These are phyloP conservation scores for Diplocarpon rosae DNA, from an alignment of 2,329 filamentous ascomycete genomes.

Conservation along the genomic window DNA sequence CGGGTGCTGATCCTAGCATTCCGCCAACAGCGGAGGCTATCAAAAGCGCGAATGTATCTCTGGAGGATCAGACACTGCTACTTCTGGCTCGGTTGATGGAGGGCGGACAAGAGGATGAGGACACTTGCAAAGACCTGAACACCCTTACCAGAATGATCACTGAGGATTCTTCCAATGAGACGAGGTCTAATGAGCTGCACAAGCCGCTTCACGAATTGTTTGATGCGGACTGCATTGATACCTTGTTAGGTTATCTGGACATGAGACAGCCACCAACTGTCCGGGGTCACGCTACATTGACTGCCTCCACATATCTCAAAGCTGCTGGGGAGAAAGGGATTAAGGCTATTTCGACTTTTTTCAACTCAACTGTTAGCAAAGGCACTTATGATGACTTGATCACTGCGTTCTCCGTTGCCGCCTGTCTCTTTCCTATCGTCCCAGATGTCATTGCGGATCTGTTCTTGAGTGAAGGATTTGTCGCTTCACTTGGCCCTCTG, in stretches of 20 bases:
- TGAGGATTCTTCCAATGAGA: slow-evolving; percentile 31
- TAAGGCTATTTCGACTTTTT: slow-evolving; percentile 60
- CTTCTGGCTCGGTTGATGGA: slow-evolving; percentile 85
- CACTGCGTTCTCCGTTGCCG: slow-evolving; percentile 84
- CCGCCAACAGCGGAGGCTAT: slow-evolving; percentile 8
- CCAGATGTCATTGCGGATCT: slow-evolving; percentile 64
- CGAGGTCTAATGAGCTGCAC: slow-evolving; percentile 22
- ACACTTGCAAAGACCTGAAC: slow-evolving; percentile 50
- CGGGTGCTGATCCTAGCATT: slow-evolving; percentile 16
- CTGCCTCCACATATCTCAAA: slow-evolving; percentile 74
- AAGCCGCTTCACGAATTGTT: slow-evolving; percentile 41
- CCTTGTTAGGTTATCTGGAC: slow-evolving; percentile 77
- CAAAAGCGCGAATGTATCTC: slow-evolving; percentile 16
- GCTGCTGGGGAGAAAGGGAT: slow-evolving; percentile 61
- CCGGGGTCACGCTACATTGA: slow-evolving; percentile 70
- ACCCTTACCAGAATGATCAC: slow-evolving; percentile 48
- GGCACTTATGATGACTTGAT: slow-evolving; percentile 82
- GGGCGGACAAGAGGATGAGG: slow-evolving; percentile 71
- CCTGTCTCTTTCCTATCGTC: slow-evolving; percentile 76
- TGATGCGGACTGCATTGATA: slow-evolving; percentile 68
- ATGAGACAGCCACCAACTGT: slow-evolving; percentile 65
- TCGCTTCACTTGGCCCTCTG: slow-evolving; percentile 63
- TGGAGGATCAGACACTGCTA: slow-evolving; percentile 24
- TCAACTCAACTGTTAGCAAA: slow-evolving; percentile 58
- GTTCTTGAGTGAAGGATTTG: slow-evolving; percentile 82